Conservation (phyloP, 306 rosid genomes). For the Rosa chinensis region DNA sequence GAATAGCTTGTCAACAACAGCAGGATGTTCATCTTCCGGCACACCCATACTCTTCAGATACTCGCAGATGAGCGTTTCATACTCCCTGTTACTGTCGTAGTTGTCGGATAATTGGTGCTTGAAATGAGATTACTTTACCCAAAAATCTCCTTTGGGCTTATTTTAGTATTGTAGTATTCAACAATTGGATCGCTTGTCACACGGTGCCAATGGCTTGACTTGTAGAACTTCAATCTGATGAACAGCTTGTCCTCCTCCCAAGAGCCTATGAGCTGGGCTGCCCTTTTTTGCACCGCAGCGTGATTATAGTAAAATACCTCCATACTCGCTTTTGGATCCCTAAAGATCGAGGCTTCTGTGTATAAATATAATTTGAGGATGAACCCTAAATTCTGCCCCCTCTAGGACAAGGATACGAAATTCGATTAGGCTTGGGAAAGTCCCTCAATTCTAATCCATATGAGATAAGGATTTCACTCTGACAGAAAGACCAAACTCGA, state of each 20-base stretch:
- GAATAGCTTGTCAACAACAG: not conserved
- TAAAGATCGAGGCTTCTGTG: too few relatives aligned
- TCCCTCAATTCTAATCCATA: too few relatives aligned
- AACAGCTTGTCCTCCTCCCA: not conserved
- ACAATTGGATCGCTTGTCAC: not conserved
- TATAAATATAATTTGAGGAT: too few relatives aligned
- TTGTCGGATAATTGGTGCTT: not conserved
- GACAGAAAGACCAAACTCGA: too few relatives aligned
- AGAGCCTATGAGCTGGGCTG: not conserved
- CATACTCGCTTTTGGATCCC: too few relatives aligned
- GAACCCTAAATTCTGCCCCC: too few relatives aligned
- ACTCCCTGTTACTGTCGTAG: not conserved
- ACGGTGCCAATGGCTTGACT: not conserved
- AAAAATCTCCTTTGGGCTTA: not conserved
- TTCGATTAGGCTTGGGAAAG: too few relatives aligned
- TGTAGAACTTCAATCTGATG: not conserved
- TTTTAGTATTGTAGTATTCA: not conserved
- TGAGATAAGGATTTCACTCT: too few relatives aligned
- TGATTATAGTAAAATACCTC: too few relatives aligned
- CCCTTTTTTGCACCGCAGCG: too few relatives aligned
- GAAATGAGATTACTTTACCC: not conserved
- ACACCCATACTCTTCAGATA: not conserved
- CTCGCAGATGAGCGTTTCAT: not conserved
- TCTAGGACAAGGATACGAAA: too few relatives aligned
- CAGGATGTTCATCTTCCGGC: not conserved